Percentiles rank a stretch among this genome's conserved stretches.
These are phyloP conservation scores for Colletotrichum noveboracense DNA, from an alignment of 2,329 filamentous ascomycete species.

Conservation along the genomic window DNA sequence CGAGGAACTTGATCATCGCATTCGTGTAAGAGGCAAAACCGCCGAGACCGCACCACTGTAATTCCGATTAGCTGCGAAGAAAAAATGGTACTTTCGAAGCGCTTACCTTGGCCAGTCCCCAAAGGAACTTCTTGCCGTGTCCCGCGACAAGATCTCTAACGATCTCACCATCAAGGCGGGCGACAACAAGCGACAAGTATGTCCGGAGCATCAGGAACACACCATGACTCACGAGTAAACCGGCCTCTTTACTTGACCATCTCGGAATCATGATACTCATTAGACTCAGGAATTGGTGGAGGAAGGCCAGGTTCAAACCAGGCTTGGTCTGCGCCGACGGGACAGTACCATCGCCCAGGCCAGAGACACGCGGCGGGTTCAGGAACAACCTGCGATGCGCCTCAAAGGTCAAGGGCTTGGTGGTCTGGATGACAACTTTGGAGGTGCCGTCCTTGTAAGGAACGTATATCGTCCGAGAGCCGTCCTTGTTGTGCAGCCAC, in stretches of 20 bases:
- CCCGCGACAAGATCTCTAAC: constrained; percentile 96
- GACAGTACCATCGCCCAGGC: constrained; percentile 75
- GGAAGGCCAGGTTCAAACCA: constrained; percentile 90
- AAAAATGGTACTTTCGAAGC: background rate
- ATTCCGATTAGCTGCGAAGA: constrained; percentile 15
- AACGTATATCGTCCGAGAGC: constrained; percentile 92
- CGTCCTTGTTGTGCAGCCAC: constrained; percentile 91
- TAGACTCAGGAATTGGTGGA: constrained; percentile 95
- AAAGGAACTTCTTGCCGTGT: constrained; percentile 85
- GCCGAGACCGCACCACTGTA: constrained; percentile 87
- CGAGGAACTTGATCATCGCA: constrained; percentile 98
- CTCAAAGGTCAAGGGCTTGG: constrained; percentile 93
- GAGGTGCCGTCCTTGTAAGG: constrained; percentile 87
- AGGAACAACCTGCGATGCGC: constrained; percentile 93
- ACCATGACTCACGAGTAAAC: constrained; percentile 85
- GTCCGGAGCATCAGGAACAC: constrained; percentile 90
- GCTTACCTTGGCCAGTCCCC: constrained; percentile 79
- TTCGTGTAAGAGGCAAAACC: constrained; percentile 96
- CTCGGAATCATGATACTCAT: constrained; percentile 98
- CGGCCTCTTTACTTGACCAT: constrained; percentile 95
- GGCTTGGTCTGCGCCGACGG: constrained; percentile 92
- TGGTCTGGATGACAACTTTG: constrained; percentile 89
- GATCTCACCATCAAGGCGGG: constrained; percentile 92
- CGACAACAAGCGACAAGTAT: constrained; percentile 92
- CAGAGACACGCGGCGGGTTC: constrained; percentile 84